A percentile compares a stretch with the other conserved stretches of the same genome.
Evolutionary conservation across 257 asterid species (phyloP).

Genomic region (Solanum ahanhuiri): DNA sequence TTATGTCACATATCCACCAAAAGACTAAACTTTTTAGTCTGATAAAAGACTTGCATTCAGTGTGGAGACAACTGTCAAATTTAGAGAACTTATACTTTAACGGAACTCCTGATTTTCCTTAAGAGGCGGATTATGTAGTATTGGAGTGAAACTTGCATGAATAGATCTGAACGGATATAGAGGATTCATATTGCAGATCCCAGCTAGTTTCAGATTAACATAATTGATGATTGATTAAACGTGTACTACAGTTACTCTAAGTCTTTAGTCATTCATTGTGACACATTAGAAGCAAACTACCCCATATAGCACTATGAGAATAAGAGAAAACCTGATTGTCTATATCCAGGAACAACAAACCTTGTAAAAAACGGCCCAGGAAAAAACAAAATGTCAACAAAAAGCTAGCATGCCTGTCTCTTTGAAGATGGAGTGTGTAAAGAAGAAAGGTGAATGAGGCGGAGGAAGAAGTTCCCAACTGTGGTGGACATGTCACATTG

Average conservation of each 20-base stretch:
- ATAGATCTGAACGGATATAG: not conserved
- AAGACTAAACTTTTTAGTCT: not conserved
- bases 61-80: not conserved
- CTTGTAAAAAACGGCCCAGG: not conserved
- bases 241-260: not conserved
- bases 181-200: not conserved
- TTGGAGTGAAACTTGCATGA: not conserved
- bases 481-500: not conserved
- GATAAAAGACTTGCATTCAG: not conserved
- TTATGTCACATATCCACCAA: not conserved
- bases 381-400: not conserved
- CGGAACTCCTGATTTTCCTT: not conserved
- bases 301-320: not conserved
- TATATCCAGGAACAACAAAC: not conserved
- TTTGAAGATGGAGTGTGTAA: not conserved
- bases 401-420: not conserved
- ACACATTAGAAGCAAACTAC: not conserved
- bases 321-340: not conserved
- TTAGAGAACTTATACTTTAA: not conserved
- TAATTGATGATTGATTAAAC: not conserved
- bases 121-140: not conserved
- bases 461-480: not conserved
- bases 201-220: not conserved
- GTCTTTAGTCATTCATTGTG: not conserved
- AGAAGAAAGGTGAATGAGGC: not conserved